Evolutionary conservation across 768 basidiomycete species (phyloP).

Genomic region (Lactarius tabidus): DNA sequence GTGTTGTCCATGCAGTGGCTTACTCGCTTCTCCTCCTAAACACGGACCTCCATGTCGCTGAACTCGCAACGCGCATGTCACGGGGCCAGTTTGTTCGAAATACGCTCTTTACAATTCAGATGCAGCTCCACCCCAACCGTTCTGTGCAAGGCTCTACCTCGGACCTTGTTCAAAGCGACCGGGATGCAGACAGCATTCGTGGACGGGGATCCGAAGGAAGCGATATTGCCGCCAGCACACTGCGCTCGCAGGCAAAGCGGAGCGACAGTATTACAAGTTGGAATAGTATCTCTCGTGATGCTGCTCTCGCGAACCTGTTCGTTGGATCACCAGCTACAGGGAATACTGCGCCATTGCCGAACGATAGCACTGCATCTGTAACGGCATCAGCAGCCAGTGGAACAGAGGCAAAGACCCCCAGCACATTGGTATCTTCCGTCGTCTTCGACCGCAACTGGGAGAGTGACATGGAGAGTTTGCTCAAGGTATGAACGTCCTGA

Average conservation of each 20-base stretch:
- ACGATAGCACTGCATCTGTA: slow-evolving; percentile 64
- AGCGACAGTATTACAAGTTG: slow-evolving; percentile 84
- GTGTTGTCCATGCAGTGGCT: slow-evolving; percentile 90
- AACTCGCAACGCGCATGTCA: slow-evolving; percentile 86
- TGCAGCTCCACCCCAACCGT: slow-evolving; percentile 59
- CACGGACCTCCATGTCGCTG: slow-evolving; percentile 96
- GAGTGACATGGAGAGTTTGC: slow-evolving; percentile 73
- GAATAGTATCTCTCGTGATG: slow-evolving; percentile 71
- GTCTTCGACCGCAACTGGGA: slow-evolving; percentile 76
- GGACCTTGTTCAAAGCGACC: slow-evolving; percentile 65
- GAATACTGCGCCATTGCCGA: slow-evolving; percentile 35
- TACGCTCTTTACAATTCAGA: slow-evolving; percentile 82
- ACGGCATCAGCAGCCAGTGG: slow-evolving; percentile 43
- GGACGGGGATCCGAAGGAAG: slow-evolving; percentile 56
- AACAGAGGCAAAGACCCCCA: slow-evolving; percentile 37
- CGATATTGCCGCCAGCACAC: slow-evolving; percentile 37
- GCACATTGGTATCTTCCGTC: slow-evolving; percentile 34
- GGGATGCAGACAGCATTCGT: slow-evolving; percentile 61
- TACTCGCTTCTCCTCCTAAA: slow-evolving; percentile 93
- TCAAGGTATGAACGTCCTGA: slow-evolving; percentile 56
- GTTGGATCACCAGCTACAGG: slow-evolving; percentile 29
- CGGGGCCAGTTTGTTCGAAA: slow-evolving; percentile 88
- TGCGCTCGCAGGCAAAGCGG: slow-evolving; percentile 54
- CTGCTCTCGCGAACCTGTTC: slow-evolving; percentile 33
- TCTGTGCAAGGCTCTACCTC: slow-evolving; percentile 49